Percentiles rank a stretch among this genome's conserved stretches.
These are phyloP conservation scores for Neonectria coccinea DNA, from an alignment of 2,329 filamentous ascomycete species.

Conservation along the genomic window DNA sequence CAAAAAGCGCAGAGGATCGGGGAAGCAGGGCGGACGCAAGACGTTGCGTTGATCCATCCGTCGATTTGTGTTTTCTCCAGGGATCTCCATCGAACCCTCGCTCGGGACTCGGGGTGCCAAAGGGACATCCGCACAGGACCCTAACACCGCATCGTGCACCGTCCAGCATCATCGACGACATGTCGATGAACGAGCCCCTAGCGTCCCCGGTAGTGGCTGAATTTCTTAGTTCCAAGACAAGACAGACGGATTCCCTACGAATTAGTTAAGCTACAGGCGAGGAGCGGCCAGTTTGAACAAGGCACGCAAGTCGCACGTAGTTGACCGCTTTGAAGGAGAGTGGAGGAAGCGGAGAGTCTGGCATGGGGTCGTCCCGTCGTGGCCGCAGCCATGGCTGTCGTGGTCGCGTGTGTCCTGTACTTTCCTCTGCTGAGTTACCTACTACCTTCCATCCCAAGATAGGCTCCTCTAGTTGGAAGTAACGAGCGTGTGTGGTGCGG, in stretches of 20 bases:
- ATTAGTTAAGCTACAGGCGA: neutral
- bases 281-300: neutral
- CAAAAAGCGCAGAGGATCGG: neutral
- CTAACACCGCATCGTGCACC: slow-evolving; percentile 17
- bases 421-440: neutral
- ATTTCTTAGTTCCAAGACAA: neutral
- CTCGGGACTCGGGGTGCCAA: slow-evolving; percentile 10
- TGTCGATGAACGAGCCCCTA: slow-evolving; percentile 6
- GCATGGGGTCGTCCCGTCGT: slow-evolving; percentile 2
- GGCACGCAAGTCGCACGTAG: neutral
- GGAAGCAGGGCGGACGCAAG: slow-evolving; percentile 16
- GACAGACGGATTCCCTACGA: neutral
- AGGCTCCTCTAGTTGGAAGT: neutral
- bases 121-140: slow-evolving; percentile 15
- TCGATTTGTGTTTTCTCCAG: slow-evolving; percentile 10
- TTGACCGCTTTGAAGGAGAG: neutral
- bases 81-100: slow-evolving; percentile 19
- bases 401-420: neutral
- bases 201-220: neutral
- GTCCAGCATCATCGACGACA: slow-evolving; percentile 15
- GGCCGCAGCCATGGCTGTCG: neutral
- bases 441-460: neutral
- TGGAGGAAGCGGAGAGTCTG: slow-evolving; percentile 19
- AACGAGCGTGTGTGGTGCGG: neutral
- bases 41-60: slow-evolving; percentile 25